phyloP scores from a whole-genome alignment of 768 basidiomycete genomes.

The Dioszegia crocea region DNA sequence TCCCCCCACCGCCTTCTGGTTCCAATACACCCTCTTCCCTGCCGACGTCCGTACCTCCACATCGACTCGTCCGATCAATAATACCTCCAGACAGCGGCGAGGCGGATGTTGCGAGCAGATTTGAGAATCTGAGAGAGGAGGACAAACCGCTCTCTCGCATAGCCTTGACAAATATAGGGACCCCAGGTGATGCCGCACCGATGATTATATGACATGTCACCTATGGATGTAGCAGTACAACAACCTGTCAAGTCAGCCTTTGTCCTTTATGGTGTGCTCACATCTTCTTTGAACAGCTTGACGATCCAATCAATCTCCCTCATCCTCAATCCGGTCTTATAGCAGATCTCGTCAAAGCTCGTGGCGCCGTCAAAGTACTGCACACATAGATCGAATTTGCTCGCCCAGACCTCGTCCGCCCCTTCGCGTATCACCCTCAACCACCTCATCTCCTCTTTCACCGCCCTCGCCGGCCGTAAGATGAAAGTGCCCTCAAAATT shows the following conservation, averaged over 20 bases:
- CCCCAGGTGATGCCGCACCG: too few relatives aligned
- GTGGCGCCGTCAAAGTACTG: slow-evolving; percentile 90
- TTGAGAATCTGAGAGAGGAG: neutral
- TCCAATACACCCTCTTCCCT: slow-evolving; percentile 29
- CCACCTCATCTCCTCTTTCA: slow-evolving; percentile 73
- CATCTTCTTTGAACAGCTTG: slow-evolving; percentile 81
- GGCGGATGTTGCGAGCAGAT: neutral
- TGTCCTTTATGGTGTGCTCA: slow-evolving; percentile 51
- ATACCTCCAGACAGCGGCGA: neutral
- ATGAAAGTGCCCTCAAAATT: slow-evolving; percentile 56
- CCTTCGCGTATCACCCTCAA: slow-evolving; percentile 84
- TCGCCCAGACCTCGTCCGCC: slow-evolving; percentile 64
- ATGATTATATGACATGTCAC: too few relatives aligned
- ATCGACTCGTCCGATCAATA: neutral
- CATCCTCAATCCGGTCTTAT: slow-evolving; percentile 74
- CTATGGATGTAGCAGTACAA: slow-evolving; percentile 41
- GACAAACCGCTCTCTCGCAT: too few relatives aligned
- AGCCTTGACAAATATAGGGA: too few relatives aligned
- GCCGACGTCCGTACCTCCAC: neutral
- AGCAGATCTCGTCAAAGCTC: slow-evolving; percentile 91
- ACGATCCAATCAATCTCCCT: slow-evolving; percentile 79
- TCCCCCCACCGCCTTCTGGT: slow-evolving; percentile 50
- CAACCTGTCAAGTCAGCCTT: slow-evolving; percentile 26
- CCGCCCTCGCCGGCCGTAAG: slow-evolving; percentile 74
- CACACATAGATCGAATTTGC: slow-evolving; percentile 79